Conservation (phyloP, 768 basidiomycete species). For the Phylloporus sp. region DNA sequence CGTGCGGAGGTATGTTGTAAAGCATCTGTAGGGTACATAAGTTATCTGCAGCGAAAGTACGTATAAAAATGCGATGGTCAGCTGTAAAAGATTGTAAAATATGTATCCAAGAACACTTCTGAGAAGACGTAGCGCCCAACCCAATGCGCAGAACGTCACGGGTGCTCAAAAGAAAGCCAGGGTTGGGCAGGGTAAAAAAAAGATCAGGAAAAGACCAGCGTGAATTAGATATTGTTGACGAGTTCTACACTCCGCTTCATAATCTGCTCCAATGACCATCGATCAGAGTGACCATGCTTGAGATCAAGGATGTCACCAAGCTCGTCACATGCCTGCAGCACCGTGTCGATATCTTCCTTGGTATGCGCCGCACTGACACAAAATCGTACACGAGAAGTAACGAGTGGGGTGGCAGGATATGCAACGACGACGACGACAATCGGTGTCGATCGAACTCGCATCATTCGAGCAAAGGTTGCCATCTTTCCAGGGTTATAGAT, state of each 20-base stretch:
- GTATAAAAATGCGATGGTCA: neutral
- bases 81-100: conserved; percentile 6
- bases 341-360: conserved; percentile 89
- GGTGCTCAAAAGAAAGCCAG: neutral
- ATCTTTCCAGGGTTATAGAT: conserved; percentile 94
- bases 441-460: conserved; percentile 71
- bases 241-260: conserved; percentile 70
- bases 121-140: conserved; percentile 4
- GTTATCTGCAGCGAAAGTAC: conserved; percentile 26
- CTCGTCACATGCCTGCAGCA: conserved; percentile 87
- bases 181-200: neutral
- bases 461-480: conserved; percentile 85
- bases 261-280: conserved; percentile 80
- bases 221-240: conserved; percentile 39
- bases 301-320: conserved; percentile 86
- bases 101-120: conserved; percentile 23
- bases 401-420: conserved; percentile 87
- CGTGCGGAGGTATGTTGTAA: conserved; percentile 1
- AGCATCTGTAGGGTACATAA: conserved; percentile 21
- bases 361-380: conserved; percentile 95
- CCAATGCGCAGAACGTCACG: neutral
- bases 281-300: conserved; percentile 69
- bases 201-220: neutral
- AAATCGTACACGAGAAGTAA: conserved; percentile 87
- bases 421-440: conserved; percentile 88